phyloP scores from a whole-genome alignment of 169 alveolate species.

The Ichthyophthirius multifiliis region DNA sequence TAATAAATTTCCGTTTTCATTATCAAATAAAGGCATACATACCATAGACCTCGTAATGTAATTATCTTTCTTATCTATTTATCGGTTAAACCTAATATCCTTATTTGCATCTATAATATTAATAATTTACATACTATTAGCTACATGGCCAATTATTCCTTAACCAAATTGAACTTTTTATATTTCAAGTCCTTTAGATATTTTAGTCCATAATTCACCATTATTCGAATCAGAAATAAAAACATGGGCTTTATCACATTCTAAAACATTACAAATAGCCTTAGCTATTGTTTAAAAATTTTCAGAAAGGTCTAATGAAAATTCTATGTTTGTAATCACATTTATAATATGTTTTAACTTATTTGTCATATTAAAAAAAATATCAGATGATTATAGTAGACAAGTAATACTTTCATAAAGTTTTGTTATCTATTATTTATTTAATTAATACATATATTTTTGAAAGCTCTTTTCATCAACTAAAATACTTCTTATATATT shows the following conservation, averaged over 20 bases:
- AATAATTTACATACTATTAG: conserved; percentile 36
- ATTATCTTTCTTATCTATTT: conserved; percentile 60
- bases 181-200: conserved; percentile 58
- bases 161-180: conserved; percentile 65
- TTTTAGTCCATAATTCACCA: conserved; percentile 65
- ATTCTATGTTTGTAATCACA: not conserved
- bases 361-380: not conserved
- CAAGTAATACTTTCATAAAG: not conserved
- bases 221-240: conserved; percentile 64
- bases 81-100: conserved; percentile 68
- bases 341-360: not conserved
- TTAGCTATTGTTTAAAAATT: conserved; percentile 33
- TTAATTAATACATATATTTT: not conserved
- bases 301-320: conserved; percentile 4
- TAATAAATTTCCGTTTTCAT: conserved; percentile 26
- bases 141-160: conserved; percentile 76
- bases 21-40: conserved; percentile 71
- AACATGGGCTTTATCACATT: conserved; percentile 78
- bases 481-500: not conserved
- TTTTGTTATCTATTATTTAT: not conserved
- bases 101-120: conserved; percentile 77
- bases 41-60: conserved; percentile 69
- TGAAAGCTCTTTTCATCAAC: not conserved
- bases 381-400: not conserved
- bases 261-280: conserved; percentile 42